These are phyloP conservation scores for Triadica sebifera DNA, from an alignment of 345 rosid species.

Conservation along the genomic window DNA sequence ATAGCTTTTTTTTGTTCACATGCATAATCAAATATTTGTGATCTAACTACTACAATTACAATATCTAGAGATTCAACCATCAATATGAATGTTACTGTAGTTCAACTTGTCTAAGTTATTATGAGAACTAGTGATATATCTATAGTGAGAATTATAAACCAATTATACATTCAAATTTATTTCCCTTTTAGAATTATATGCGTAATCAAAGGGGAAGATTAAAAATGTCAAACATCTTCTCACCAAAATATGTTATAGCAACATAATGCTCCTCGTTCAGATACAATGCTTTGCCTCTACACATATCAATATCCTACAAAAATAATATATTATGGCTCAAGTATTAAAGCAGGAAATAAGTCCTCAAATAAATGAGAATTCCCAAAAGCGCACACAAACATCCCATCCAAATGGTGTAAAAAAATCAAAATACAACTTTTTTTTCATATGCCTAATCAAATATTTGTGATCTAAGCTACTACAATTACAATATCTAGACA, in stretches of 20 bases:
- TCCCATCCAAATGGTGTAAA: neutral
- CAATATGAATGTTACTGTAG: no score
- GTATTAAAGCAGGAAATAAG: no score
- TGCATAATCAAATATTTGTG: no score
- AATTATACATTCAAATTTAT: neutral
- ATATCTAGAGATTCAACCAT: neutral
- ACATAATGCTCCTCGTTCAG: conserved; percentile 94
- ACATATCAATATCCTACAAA: conserved; percentile 67
- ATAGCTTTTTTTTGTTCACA: no score
- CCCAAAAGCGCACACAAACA: no score
- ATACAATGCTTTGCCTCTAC: conserved; percentile 81
- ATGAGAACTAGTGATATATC: neutral
- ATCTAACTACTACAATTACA: neutral
- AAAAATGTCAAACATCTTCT: conserved; percentile 18
- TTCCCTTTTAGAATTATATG: neutral
- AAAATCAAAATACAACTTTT: neutral
- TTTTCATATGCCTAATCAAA: no score
- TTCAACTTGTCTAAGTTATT: neutral
- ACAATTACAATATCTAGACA: no score
- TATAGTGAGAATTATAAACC: no score
- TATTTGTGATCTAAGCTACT: no score
- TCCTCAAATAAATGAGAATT: no score
- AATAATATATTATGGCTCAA: no score
- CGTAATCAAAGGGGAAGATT: neutral
- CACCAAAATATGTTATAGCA: conserved; percentile 81